Conservation (phyloP, 768 basidiomycete species). For the Chalciporus piperatus region DNA sequence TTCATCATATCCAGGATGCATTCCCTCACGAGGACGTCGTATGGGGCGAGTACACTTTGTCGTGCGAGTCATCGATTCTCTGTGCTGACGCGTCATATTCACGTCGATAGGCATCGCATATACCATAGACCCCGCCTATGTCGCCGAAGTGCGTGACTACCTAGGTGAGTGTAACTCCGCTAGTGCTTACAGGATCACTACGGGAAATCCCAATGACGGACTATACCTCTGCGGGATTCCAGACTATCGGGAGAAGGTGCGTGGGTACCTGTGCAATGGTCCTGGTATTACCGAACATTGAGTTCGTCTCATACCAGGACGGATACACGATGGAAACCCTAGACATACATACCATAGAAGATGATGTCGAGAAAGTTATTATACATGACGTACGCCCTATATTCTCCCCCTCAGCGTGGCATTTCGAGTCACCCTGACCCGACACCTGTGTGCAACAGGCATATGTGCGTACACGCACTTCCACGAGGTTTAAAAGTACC, state of each 20-base stretch:
- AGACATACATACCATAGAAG: constrained; percentile 61
- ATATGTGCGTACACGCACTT: constrained; percentile 38
- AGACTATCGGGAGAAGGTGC: constrained; percentile 87
- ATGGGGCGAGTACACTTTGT: constrained; percentile 58
- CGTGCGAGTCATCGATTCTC: too few species aligned
- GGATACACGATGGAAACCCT: constrained; percentile 85
- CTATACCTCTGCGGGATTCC: not conserved
- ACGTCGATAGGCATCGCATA: constrained; percentile 67
- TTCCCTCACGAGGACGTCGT: constrained; percentile 32
- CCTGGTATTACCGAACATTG: too few species aligned
- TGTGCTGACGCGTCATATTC: not conserved
- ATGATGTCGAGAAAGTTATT: constrained; percentile 52
- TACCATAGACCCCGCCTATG: constrained; percentile 77
- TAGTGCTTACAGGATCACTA: not conserved
- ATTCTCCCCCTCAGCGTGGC: too few species aligned
- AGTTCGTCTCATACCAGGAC: constrained; percentile 48
- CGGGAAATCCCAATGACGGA: not conserved
- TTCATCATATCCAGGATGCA: constrained; percentile 20
- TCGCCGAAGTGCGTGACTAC: constrained; percentile 76
- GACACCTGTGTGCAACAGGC: constrained; percentile 36
- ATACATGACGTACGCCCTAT: constrained; percentile 45
- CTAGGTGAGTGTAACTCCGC: constrained; percentile 52
- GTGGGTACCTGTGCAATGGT: not conserved
- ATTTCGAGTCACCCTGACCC: not conserved
- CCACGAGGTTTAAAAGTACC: too few species aligned